These are phyloP conservation scores for Serendipita sp. DNA, from an alignment of 768 basidiomycete species.

Conservation along the genomic window DNA sequence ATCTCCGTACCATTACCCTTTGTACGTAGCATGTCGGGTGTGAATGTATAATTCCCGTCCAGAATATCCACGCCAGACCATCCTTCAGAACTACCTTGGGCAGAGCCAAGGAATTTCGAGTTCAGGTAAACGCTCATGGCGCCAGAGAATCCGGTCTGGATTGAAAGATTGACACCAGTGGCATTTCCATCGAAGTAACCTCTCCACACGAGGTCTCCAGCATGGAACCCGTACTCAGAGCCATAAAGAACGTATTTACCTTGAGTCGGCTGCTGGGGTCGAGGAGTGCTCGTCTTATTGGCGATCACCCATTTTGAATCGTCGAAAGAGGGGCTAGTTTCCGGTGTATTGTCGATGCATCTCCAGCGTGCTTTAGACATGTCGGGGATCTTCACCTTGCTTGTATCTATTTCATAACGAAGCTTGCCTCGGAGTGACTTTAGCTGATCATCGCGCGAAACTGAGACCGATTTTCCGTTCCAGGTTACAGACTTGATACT, in stretches of 20 bases:
- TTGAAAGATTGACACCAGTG: slow-evolving; percentile 15
- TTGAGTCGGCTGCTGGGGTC: slow-evolving; percentile 15
- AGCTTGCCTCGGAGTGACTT: slow-evolving; percentile 13
- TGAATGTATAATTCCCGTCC: not conserved
- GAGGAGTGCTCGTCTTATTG: slow-evolving; percentile 17
- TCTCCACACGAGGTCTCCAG: not conserved
- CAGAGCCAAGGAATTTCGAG: not conserved
- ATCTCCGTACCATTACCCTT: not conserved
- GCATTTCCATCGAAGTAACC: slow-evolving; percentile 15
- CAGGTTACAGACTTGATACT: slow-evolving; percentile 15
- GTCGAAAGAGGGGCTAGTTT: slow-evolving; percentile 17
- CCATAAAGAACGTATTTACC: slow-evolving; percentile 16
- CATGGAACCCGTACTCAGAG: slow-evolving; percentile 6
- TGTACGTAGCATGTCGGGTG: not conserved
- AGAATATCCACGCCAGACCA: not conserved
- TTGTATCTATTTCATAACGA: slow-evolving; percentile 1
- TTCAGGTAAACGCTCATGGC: not conserved
- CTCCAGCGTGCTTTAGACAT: slow-evolving; percentile 15
- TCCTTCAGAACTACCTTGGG: not conserved
- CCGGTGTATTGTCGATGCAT: slow-evolving; percentile 19
- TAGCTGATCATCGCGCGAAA: slow-evolving; percentile 6
- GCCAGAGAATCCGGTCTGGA: slow-evolving; percentile 15
- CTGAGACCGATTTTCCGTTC: slow-evolving; percentile 16
- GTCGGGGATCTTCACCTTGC: slow-evolving; percentile 11
- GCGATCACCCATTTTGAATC: slow-evolving; percentile 18